Conservation (phyloP, 192 early-diverging fungal species). For the Dispira simplex region DNA sequence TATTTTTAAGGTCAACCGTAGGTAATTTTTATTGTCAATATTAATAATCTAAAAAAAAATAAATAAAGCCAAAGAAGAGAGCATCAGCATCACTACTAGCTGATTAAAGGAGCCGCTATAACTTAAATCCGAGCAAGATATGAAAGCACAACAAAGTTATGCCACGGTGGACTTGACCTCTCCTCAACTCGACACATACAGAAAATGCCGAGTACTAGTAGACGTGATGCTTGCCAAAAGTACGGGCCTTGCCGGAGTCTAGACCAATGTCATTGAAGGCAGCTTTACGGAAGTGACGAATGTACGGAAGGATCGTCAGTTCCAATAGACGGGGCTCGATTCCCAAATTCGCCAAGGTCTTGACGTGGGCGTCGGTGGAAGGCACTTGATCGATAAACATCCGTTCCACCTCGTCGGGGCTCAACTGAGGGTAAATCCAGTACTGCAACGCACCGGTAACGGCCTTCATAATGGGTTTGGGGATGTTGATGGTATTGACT, state of each 20-base stretch:
- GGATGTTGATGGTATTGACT: constrained; percentile 52
- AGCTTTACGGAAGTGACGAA: constrained; percentile 64
- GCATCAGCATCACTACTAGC: too few species aligned
- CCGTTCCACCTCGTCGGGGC: constrained; percentile 76
- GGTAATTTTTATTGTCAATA: too few species aligned
- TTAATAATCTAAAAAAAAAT: too few species aligned
- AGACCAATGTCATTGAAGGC: constrained; percentile 37
- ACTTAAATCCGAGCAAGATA: too few species aligned
- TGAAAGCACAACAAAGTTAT: too few species aligned
- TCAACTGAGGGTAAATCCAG: constrained; percentile 58
- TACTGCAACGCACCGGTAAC: constrained; percentile 43
- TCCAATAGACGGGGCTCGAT: constrained; percentile 72
- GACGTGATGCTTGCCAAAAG: constrained; percentile 9
- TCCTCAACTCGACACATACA: too few species aligned
- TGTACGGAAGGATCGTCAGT: constrained; percentile 64
- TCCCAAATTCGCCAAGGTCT: constrained; percentile 75
- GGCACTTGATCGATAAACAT: constrained; percentile 58
- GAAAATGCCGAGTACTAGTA: neutral
- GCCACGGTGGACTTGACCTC: too few species aligned
- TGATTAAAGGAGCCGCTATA: too few species aligned
- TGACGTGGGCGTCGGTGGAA: constrained; percentile 35
- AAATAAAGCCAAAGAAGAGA: too few species aligned
- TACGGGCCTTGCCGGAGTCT: constrained; percentile 11
- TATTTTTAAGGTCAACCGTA: too few species aligned
- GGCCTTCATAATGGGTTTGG: constrained; percentile 51